Base-by-base conservation (phyloP, 2,329 filamentous ascomycete genomes). In the Anthostomella pinea region DNA sequence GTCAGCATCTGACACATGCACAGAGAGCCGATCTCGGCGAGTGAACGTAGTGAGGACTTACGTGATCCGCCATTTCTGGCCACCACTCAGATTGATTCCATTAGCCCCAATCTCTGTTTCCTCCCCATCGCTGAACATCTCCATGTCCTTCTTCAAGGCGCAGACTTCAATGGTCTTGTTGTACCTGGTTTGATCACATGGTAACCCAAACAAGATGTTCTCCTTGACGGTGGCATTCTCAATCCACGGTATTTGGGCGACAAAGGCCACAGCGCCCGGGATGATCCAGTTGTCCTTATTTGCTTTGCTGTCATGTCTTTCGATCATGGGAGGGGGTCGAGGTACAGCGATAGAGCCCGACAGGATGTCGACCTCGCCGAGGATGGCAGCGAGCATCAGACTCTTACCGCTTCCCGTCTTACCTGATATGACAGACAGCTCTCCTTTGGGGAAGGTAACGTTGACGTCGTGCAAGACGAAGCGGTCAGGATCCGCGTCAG, bases 181-280 rank as follows among this genome's bases (percentile, higher is more conserved):
- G 56, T 91, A 93, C 24, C 87, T 77, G n/a, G 72, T 66, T 39
- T 80, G 67, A 36, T 88, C 76, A 19, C 73, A 75, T 0, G 85
- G 85, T 3, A 90, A 66, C 0, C 85, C 85, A 44, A 91, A 93
- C 0, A 87, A 60, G 33, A 93, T 84, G 49, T 93, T 94, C 28
- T 88, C 81, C 38, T 75, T 79, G 43, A 94, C 81, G 5, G 79
- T 85, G 1, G 83, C 84, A 50, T 90, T 91, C 54, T 91, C 86
- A 31, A 93, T 86, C 87, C 86, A 93, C 0, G 87, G 86, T 6
- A 85, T 87, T 55, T 90, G 85, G 1, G 83, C 78, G 21, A 90
- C 83, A 49, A 82, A 91, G 0, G 86, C 86, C 30, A 89, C 73
- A 2, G 83, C 75, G 3, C 74, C 73, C 6, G 81, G 73, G 11